Base-by-base conservation (phyloP, 2,329 filamentous ascomycete species). In the Rhinocladiella mackenziei region DNA sequence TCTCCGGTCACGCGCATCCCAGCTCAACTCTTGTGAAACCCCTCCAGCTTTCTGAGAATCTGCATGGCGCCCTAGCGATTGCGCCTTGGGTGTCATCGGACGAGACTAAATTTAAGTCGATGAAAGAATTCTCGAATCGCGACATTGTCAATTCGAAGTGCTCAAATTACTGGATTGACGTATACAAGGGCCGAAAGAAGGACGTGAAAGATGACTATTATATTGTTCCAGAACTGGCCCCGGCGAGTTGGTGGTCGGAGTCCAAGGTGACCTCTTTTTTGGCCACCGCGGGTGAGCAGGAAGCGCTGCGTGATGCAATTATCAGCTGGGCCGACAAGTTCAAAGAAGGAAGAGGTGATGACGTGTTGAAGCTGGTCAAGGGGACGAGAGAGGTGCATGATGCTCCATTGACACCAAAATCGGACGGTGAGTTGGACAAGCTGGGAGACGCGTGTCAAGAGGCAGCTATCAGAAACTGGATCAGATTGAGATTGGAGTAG, bases 61-160 rank as follows among this genome's bases (percentile, higher is more conserved):
- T 33, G 13, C 17, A 67, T 1, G 76, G 70, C 5, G 68, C 70
- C 0, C 54, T 79, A 5, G 63, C 80, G 6, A 71, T 82, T 43
- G 73, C 71, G 0, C 79, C 79, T 0, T 83, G 79, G 78, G 66
- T 70, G 2, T 68, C 69, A 1, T 72, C 81, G 44, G 64, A 68
- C 20, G 66, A 64, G 1, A 41, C 38, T 2, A 38, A 43, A 13
- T 53, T 47, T 25, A 43, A 38, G n/a, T 41, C 32, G 11, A 48
- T 50, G 39, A 33, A 15, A 10, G 18, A 39, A 23, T 35, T 33
- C 14, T 19, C 17, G 11, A 19, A 43, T 5, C 22, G 32, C 3
- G 51, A 54, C 26, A 31, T 44, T 22, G 35, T 50, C 7, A 40
- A 42, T n/a, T 6, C 26, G 5, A 34, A 11, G 4, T 35, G 22